Conservation (phyloP, 441 rosid species). For the Erodium trifolium region DNA sequence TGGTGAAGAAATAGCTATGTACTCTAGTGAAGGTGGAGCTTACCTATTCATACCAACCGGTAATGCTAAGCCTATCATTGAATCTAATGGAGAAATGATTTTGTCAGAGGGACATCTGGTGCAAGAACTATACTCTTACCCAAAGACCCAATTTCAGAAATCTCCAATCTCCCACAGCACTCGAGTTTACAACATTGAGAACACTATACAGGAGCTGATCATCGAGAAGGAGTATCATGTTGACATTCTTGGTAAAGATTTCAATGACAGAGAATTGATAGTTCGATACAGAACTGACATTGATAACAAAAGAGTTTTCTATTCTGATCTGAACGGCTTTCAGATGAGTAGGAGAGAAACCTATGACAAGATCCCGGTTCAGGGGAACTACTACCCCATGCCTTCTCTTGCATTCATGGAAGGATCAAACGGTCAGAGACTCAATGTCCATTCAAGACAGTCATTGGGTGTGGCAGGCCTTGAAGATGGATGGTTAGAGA, state of each 20-base stretch:
- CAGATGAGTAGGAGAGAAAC: slow-evolving; percentile 96
- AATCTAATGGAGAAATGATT: slow-evolving; percentile 52
- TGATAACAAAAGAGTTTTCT: slow-evolving; percentile 58
- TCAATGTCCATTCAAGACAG: slow-evolving; percentile 81
- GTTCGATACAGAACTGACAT: slow-evolving; percentile 74
- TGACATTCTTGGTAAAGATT: slow-evolving; percentile 62
- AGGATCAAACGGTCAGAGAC: slow-evolving; percentile 73
- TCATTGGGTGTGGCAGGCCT: slow-evolving; percentile 78
- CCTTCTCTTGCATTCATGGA: slow-evolving; percentile 86
- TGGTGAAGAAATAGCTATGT: slow-evolving; percentile 73
- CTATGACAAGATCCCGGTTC: slow-evolving; percentile 86
- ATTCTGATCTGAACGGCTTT: slow-evolving; percentile 91
- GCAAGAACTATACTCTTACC: slow-evolving; percentile 80
- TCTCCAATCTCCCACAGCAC: slow-evolving; percentile 76
- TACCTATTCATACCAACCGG: slow-evolving; percentile 80
- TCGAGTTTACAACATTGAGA: slow-evolving; percentile 56
- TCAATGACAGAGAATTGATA: slow-evolving; percentile 72
- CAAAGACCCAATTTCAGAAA: slow-evolving; percentile 51
- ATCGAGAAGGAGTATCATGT: slow-evolving; percentile 93
- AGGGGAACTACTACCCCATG: slow-evolving; percentile 98
- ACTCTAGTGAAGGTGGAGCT: slow-evolving; percentile 82
- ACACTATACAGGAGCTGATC: slow-evolving; percentile 46
- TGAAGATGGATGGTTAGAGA: slow-evolving; percentile 80
- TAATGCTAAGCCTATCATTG: slow-evolving; percentile 54
- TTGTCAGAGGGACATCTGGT: slow-evolving; percentile 64